These are phyloP conservation scores for Irpex rosettiformis DNA, from an alignment of 1,284 basidiomycete genomes.

Conservation along the genomic window DNA sequence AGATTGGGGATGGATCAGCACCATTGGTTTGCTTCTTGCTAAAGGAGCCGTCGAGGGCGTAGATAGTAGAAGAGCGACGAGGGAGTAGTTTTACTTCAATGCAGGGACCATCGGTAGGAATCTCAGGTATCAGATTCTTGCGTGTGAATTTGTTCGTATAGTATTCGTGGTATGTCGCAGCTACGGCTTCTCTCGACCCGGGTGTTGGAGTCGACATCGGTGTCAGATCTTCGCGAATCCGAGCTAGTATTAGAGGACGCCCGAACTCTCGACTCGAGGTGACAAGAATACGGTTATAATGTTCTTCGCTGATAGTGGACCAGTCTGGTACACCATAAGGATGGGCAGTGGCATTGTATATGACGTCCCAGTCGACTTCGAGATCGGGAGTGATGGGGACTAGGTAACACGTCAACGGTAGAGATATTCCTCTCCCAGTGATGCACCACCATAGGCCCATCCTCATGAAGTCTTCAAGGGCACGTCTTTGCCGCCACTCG, in stretches of 20 bases:
- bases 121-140: constrained; percentile 35
- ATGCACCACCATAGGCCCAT: constrained; percentile 61
- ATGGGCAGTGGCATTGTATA: constrained; percentile 44
- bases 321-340: constrained; percentile 54
- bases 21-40: neutral
- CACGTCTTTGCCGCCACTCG: constrained; percentile 40
- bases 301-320: constrained; percentile 42
- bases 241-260: constrained; percentile 50
- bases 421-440: constrained; percentile 49
- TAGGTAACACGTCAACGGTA: constrained; percentile 54
- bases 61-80: constrained; percentile 41
- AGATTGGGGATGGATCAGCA: constrained; percentile 8
- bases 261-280: constrained; percentile 53
- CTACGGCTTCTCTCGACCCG: constrained; percentile 45
- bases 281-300: constrained; percentile 46
- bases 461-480: constrained; percentile 62
- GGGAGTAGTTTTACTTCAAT: constrained; percentile 46
- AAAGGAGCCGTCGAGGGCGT: constrained; percentile 33
- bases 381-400: constrained; percentile 49
- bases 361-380: constrained; percentile 54
- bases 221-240: constrained; percentile 59
- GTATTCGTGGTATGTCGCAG: constrained; percentile 56
- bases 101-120: constrained; percentile 56
- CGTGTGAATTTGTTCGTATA: constrained; percentile 52
- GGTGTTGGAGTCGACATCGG: constrained; percentile 51